These are phyloP conservation scores for Apiotrichum gracile DNA, from an alignment of 1,284 basidiomycete species.

Conservation along the genomic window DNA sequence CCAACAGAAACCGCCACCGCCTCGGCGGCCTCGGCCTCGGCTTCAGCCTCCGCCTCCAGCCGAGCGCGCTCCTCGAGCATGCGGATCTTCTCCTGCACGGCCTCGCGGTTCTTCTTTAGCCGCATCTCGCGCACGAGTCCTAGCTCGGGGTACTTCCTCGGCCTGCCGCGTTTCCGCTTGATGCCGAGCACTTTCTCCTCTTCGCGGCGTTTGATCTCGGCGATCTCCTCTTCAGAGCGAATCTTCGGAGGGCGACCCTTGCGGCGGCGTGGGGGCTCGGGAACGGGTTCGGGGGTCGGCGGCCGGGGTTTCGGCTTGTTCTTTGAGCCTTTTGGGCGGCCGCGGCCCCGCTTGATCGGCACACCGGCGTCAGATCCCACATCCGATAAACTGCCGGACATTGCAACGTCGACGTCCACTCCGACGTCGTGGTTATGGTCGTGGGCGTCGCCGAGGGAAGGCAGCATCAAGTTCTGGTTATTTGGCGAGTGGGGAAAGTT, in stretches of 20 bases:
- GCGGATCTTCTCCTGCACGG: slow-evolving; percentile 29
- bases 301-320: slow-evolving; percentile 32
- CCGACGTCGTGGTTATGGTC: background rate
- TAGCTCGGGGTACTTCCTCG: slow-evolving; percentile 39
- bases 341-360: slow-evolving; percentile 27
- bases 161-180: slow-evolving; percentile 33
- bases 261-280: slow-evolving; percentile 2
- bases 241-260: slow-evolving; percentile 38
- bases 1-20: too few relatives aligned
- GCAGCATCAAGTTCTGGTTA: slow-evolving; percentile 11
- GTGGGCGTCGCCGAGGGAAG: background rate
- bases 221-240: slow-evolving; percentile 31
- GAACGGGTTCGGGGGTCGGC: slow-evolving; percentile 4
- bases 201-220: slow-evolving; percentile 24
- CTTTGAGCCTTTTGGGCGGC: slow-evolving; percentile 41
- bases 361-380: background rate
- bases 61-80: slow-evolving; percentile 15
- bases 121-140: slow-evolving; percentile 42
- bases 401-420: background rate
- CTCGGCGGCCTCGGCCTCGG: background rate
- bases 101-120: slow-evolving; percentile 38
- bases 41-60: background rate
- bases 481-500: slow-evolving; percentile 15
- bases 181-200: slow-evolving; percentile 32
- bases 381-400: background rate